Evolutionary conservation across 2,329 filamentous ascomycete genomes (phyloP).

Genomic region (Gyromitra esculenta): DNA sequence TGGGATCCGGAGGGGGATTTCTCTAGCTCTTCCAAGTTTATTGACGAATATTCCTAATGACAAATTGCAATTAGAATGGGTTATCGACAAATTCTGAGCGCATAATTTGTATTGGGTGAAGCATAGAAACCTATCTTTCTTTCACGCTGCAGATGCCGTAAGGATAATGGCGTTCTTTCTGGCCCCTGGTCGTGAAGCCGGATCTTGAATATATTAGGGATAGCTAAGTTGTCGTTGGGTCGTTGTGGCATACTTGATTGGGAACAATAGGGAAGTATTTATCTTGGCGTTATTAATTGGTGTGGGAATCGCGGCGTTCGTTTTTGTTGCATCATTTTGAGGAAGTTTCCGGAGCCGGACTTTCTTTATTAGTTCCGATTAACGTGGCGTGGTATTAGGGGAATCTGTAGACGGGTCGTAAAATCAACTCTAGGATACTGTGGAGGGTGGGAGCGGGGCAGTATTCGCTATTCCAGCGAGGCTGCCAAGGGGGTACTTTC

Average conservation of each 20-base stretch:
- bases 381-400: not conserved
- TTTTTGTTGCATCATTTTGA: not conserved
- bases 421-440: not conserved
- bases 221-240: not conserved
- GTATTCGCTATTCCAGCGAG: not conserved
- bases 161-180: not conserved
- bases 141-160: not conserved
- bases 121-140: not conserved
- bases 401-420: not conserved
- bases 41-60: not conserved
- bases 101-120: not conserved
- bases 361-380: not conserved
- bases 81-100: not conserved
- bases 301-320: not conserved
- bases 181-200: not conserved
- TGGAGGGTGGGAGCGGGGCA: not conserved
- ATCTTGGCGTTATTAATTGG: not conserved
- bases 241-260: constrained; percentile 11
- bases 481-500: not conserved
- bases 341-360: not conserved
- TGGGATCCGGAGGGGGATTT: not conserved
- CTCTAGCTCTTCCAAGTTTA: not conserved
- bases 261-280: not conserved
- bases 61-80: not conserved
- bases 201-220: not conserved